Evolutionary conservation across 108 stramenopile species (phyloP), one percentile per base, ranked within the genome.

Genomic region (Cyclotella choctawhatcheeana): DNA sequence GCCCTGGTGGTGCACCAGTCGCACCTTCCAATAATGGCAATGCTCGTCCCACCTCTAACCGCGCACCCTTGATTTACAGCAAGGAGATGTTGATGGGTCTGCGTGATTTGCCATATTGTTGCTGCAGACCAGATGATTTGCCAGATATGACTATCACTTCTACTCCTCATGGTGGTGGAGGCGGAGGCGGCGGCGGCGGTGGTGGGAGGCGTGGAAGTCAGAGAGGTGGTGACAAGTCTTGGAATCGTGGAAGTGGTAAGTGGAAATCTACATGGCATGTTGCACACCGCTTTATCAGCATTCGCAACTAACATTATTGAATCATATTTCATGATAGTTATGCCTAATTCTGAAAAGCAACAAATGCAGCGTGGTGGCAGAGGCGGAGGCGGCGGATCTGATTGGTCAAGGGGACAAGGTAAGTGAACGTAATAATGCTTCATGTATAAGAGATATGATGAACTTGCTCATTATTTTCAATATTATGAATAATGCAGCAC

Each of bases 51-150:
- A 16, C 2, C 1, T 64, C 63, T 0, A 65, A 71, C 47, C 69
- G 76, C 6, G 16, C 45, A 30, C 75, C 80, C 17, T 33, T 66
- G 14, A 81, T 81, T 33, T 77, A 81, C 47, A 73, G 71, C 71
- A 81, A 81, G 71, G 58, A 77, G 44, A 77, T 68, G 51, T 47
- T 79, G 32, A 44, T 79, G 71, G 62, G 66, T 51, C 40, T 72
- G 14, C 55, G 58, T 33, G 78, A 79, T 43, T 55, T 47, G 24
- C 65, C 64, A 8, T 73, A 79, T 58, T 79, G 78, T 62, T 51
- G 63, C 44, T 72, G 78, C 29, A 66, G 37, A 47, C 78, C 78
- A 0, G 64, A 51, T 24, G 66, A 72, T 61, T 72, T 71, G 59
- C 78, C 58, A 21, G 78, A 79, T 26, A 60, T 79, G 70, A 67